Percentiles rank a stretch among this genome's conserved stretches.
Evolutionary conservation across 352 stramenopile genomes (phyloP).

Genomic region (Blastocystis sp.): DNA sequence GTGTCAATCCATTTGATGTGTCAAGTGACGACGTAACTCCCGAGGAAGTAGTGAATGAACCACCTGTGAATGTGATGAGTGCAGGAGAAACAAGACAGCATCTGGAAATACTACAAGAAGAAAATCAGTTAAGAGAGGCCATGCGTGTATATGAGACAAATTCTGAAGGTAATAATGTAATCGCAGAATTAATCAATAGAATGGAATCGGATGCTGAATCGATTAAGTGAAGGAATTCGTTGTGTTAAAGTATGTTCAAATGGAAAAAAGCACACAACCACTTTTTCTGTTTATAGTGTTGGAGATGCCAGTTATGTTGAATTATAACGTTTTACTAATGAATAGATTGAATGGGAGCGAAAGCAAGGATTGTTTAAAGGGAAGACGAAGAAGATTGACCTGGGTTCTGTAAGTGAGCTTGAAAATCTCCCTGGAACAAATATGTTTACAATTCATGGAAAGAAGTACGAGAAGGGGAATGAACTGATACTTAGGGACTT

Average conservation of each 20-base stretch:
- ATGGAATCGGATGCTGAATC: background rate
- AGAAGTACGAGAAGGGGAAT: background rate
- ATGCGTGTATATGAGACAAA: background rate
- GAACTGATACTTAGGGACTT: background rate
- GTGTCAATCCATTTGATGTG: conserved; percentile 40
- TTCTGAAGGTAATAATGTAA: background rate
- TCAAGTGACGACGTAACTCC: background rate
- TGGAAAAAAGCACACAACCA: conserved; percentile 10
- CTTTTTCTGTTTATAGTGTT: background rate
- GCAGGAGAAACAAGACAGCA: background rate
- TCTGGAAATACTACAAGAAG: background rate
- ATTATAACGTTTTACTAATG: background rate
- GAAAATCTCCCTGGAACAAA: conserved; percentile 21
- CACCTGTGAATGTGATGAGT: background rate
- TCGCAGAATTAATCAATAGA: background rate
- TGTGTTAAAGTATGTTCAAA: conserved; percentile 45
- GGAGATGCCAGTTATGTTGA: background rate
- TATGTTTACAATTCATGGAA: background rate
- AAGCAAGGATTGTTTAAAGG: conserved; percentile 26
- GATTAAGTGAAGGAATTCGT: background rate
- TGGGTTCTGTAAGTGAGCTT: background rate
- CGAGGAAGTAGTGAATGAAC: background rate
- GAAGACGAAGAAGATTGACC: background rate
- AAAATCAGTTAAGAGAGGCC: background rate
- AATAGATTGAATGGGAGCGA: conserved; percentile 42